These are phyloP conservation scores for Cladosporium sphaerospermum DNA, from an alignment of 2,329 filamentous ascomycete species.

Conservation along the genomic window DNA sequence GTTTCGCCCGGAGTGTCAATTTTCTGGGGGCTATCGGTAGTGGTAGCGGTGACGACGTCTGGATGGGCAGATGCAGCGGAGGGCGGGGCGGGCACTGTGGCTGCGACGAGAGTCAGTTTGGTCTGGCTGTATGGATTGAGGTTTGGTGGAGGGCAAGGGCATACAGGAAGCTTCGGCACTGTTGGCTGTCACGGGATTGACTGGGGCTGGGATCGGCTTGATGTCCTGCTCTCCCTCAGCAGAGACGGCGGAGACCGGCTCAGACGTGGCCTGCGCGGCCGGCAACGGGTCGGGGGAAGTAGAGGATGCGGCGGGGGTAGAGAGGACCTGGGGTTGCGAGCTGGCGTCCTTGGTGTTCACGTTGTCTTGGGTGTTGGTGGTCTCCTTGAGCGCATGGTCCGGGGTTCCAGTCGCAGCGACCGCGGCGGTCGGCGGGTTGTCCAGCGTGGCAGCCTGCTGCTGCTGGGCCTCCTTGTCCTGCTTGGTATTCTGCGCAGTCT, in stretches of 20 bases:
- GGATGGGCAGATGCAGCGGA: not conserved
- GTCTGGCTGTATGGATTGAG: not conserved
- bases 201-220: constrained; percentile 8
- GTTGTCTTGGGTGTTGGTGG: too few species aligned
- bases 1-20: not conserved
- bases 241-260: constrained; percentile 6
- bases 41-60: not conserved
- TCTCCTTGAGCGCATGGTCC: too few species aligned
- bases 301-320: constrained; percentile 1
- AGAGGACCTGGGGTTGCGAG: not conserved
- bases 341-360: too few species aligned
- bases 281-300: not conserved
- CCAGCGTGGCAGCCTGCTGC: not conserved
- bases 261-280: not conserved
- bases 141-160: not conserved
- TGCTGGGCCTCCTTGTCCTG: constrained; percentile 3
- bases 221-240: constrained; percentile 3
- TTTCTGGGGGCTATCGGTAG: constrained; percentile 10
- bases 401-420: not conserved
- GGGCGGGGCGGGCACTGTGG: not conserved
- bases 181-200: constrained; percentile 11
- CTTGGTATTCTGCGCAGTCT: not conserved
- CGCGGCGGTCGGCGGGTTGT: constrained; percentile 1
- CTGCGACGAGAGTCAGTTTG: not conserved
- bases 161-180: constrained; percentile 4